Evolutionary conservation across 148 eudicot species (phyloP).

Genomic region (Tetragonia tetragonoides): DNA sequence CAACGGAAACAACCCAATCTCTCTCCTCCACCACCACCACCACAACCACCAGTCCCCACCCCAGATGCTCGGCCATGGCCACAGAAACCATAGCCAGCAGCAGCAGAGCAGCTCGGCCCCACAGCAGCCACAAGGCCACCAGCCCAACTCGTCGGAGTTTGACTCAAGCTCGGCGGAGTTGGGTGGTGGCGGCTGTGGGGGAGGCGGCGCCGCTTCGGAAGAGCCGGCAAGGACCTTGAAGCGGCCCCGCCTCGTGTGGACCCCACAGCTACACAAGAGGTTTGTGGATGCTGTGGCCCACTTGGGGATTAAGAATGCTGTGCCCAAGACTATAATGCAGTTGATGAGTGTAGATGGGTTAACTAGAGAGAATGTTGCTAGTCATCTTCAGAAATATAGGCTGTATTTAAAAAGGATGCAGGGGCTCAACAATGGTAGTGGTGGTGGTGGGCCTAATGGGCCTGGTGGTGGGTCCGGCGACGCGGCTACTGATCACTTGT

Average conservation of each 20-base stretch:
- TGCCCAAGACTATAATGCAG: slow-evolving; percentile 85
- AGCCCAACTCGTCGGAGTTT: slow-evolving; percentile 57
- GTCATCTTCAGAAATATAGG: slow-evolving; percentile 69
- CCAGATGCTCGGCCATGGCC: slow-evolving; percentile 4
- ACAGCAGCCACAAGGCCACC: slow-evolving; percentile 27
- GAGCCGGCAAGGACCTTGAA: slow-evolving; percentile 73
- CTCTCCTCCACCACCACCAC: slow-evolving; percentile 24
- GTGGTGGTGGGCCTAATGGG: slow-evolving; percentile 19
- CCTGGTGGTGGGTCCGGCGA: slow-evolving; percentile 47
- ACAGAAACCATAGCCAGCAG: slow-evolving; percentile 16
- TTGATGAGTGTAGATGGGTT: slow-evolving; percentile 77
- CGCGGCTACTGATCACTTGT: slow-evolving; percentile 71
- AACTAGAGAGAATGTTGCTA: slow-evolving; percentile 72
- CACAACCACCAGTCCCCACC: slow-evolving; percentile 22
- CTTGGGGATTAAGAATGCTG: slow-evolving; percentile 75
- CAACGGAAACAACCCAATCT: neutral
- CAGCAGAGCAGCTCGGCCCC: slow-evolving; percentile 23
- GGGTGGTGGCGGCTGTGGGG: slow-evolving; percentile 47
- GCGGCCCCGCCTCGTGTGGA: slow-evolving; percentile 77
- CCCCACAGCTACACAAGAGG: slow-evolving; percentile 78
- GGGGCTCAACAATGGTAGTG: slow-evolving; percentile 41
- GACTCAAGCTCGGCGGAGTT: slow-evolving; percentile 41
- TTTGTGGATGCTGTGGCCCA: slow-evolving; percentile 84
- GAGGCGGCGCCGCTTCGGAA: slow-evolving; percentile 37
- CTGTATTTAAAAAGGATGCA: slow-evolving; percentile 78